phyloP scores from a whole-genome alignment of 805 yeast genomes.

The Candida ficus region DNA sequence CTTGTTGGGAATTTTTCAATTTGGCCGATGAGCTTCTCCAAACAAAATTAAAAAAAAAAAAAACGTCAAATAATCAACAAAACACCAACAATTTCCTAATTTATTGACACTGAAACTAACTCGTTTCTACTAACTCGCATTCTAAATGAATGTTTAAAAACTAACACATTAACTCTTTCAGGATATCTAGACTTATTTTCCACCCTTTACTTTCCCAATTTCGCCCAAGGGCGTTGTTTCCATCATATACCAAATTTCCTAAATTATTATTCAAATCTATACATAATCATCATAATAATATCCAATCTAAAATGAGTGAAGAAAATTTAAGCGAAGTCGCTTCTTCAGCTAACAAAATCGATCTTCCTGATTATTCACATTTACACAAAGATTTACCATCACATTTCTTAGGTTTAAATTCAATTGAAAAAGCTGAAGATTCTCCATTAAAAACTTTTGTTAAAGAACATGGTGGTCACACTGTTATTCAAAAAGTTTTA shows the following conservation, averaged over 20 bases:
- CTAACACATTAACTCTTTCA: not conserved
- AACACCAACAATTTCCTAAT: not conserved
- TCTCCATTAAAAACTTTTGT: slow-evolving; percentile 80
- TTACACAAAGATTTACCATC: slow-evolving; percentile 46
- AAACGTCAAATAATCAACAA: not conserved
- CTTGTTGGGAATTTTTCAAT: slow-evolving; percentile 1
- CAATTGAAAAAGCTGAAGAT: slow-evolving; percentile 74
- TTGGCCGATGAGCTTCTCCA: not conserved
- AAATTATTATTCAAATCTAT: not conserved
- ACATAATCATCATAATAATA: slow-evolving; percentile 1
- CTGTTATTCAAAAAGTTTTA: slow-evolving; percentile 81
- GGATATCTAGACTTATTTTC: slow-evolving; percentile 9
- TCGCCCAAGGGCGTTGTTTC: slow-evolving; percentile 9
- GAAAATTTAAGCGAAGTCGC: slow-evolving; percentile 35
- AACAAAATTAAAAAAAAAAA: no score
- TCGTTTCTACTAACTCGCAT: not conserved
- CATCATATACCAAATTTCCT: slow-evolving; percentile 1
- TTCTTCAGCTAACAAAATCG: slow-evolving; percentile 21
- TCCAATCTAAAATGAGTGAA: slow-evolving; percentile 30
- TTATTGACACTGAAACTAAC: not conserved
- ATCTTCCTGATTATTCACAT: slow-evolving; percentile 29
- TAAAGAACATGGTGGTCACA: slow-evolving; percentile 83
- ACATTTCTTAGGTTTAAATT: slow-evolving; percentile 79
- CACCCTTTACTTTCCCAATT: slow-evolving; percentile 4
- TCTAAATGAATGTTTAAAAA: not conserved